phyloP scores from a whole-genome alignment of 805 yeast genomes.

The Saccharomycopsis fodiens region DNA sequence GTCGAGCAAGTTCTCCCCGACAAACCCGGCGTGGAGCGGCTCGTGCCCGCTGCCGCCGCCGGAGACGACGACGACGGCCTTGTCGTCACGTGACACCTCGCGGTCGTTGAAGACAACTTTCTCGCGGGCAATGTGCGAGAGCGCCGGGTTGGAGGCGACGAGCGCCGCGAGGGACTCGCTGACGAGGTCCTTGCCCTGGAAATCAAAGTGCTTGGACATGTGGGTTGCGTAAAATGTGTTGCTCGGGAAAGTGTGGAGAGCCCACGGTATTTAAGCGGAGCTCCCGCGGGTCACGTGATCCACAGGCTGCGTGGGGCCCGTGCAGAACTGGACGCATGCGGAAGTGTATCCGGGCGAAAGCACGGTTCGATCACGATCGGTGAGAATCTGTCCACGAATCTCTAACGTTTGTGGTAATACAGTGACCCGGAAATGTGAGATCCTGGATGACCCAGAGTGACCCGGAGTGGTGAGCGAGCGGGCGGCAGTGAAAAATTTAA shows the following conservation, averaged over 20 bases:
- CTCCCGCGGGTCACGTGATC: background rate
- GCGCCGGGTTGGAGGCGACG: conserved; percentile 45
- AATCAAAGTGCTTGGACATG: conserved; percentile 42
- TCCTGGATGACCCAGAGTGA: too few species aligned
- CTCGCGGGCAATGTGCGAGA: conserved; percentile 48
- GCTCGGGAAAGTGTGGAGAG: too few species aligned
- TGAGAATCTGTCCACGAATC: too few species aligned
- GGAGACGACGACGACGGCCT: conserved; percentile 65
- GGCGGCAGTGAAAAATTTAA: too few species aligned
- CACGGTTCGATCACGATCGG: too few species aligned
- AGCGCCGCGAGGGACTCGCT: conserved; percentile 42
- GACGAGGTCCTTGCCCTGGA: conserved; percentile 27
- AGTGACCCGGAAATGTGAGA: too few species aligned
- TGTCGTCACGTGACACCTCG: conserved; percentile 22
- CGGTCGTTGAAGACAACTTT: conserved; percentile 40
- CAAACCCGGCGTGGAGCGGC: conserved; percentile 88
- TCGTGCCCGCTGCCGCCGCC: conserved; percentile 98
- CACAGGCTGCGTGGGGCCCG: too few species aligned
- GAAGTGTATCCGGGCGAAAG: too few species aligned
- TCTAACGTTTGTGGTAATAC: too few species aligned
- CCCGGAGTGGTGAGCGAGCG: too few species aligned
- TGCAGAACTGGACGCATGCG: too few species aligned
- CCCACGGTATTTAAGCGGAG: background rate
- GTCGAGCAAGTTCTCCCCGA: conserved; percentile 74
- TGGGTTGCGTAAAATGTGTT: too few species aligned